Evolutionary conservation across 805 yeast species (phyloP), one percentile per base, ranked within the genome.

Genomic region (Zygosaccharomyces gambellarensis): DNA sequence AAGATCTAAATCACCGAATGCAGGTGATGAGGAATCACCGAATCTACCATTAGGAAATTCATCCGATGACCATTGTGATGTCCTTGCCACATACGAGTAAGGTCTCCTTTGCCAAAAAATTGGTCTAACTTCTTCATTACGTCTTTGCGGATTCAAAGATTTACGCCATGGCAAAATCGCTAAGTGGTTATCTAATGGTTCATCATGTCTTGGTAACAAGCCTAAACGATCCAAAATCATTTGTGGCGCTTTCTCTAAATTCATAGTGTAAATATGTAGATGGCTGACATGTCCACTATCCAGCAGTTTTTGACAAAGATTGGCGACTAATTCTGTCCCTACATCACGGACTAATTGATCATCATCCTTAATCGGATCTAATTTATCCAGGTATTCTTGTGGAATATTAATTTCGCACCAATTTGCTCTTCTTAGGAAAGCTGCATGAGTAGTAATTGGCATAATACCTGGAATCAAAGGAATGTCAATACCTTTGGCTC

Each of bases 11-110:
- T 87, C 95, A 61, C 96, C 96, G 70, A 86, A 90, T 1, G 98
- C 98, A 4, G 99, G 99, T 39, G 98, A 94, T 51, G 96, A 77
- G 3, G 97, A 87, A 67, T 94, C 97, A 61, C 99, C 99, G 90
- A 97, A 94, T 72, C 99, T 78, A 52, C 99, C 99, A 68, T 92
- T 94, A 45, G 99, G 99, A 64, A 92, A 94, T 68, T 94, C 99
- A 71, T 94, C 99, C 90, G 53, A 64, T 2, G 65, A 59, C 68
- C 99, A 94, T 49, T 85, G 84, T 23, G 94, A 81, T 7, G 97
- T 92, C 68, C 98, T 79, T 43, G 89, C 79, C 53, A 89, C 82
- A 66, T 92, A 92, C 12, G 95, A 83, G 68, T 85, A 86, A 61
- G 90, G 90, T 73, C 97, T 81, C 68, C 89, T 86, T 65, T 88